These are phyloP conservation scores for Mycena polygramma DNA, from an alignment of 768 basidiomycete species.

Conservation along the genomic window DNA sequence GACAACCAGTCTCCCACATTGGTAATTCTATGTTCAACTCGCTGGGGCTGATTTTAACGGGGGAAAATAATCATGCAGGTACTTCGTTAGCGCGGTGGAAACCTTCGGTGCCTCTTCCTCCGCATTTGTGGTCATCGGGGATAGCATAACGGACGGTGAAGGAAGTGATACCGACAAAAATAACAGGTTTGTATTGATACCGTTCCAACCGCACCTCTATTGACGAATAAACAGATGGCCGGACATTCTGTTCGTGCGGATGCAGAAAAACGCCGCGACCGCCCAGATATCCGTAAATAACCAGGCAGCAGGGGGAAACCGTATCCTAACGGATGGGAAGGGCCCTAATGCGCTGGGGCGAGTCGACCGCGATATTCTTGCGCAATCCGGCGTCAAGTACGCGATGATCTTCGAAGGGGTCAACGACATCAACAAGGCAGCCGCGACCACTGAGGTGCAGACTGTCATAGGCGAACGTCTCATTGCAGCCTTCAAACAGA, in stretches of 20 bases:
- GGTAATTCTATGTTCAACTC: constrained; percentile 42
- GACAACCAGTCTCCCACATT: constrained; percentile 50
- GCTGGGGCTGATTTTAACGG: neutral
- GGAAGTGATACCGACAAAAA: constrained; percentile 59
- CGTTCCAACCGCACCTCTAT: neutral
- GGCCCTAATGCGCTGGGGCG: constrained; percentile 63
- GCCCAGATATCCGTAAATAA: constrained; percentile 57
- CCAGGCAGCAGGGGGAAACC: constrained; percentile 68
- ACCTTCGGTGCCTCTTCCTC: constrained; percentile 49
- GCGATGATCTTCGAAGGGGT: constrained; percentile 68
- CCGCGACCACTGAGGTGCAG: constrained; percentile 50
- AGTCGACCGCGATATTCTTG: constrained; percentile 64
- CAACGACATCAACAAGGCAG: constrained; percentile 63
- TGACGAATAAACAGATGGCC: constrained; percentile 55
- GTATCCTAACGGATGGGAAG: constrained; percentile 62
- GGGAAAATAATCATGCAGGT: constrained; percentile 43
- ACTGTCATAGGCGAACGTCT: constrained; percentile 54
- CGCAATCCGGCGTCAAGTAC: constrained; percentile 60
- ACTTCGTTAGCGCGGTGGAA: constrained; percentile 60
- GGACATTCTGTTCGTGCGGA: constrained; percentile 58
- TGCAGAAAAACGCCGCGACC: constrained; percentile 51
- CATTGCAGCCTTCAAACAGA: constrained; percentile 61
- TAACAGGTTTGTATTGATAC: constrained; percentile 50
- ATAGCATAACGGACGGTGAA: constrained; percentile 67
- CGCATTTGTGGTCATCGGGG: constrained; percentile 60